Evolutionary conservation across 192 early-diverging fungal species (phyloP).

Genomic region (Rhizophagus sp.): DNA sequence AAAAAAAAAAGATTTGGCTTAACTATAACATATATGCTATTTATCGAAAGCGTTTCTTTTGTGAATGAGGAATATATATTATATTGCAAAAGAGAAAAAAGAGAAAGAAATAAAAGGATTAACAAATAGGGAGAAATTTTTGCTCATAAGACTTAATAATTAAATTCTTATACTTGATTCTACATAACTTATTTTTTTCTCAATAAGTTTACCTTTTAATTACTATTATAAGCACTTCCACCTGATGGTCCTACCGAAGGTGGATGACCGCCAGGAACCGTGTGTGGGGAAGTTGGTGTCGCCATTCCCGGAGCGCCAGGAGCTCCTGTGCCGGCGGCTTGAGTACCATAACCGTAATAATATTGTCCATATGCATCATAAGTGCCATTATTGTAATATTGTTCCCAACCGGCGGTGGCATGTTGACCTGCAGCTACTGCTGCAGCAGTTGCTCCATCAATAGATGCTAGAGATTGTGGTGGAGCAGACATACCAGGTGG

Average conservation of each 20-base stretch:
- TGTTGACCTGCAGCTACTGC: constrained; percentile 22
- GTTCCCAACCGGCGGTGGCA: constrained; percentile 1
- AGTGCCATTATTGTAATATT: constrained; percentile 27
- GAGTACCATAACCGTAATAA: constrained; percentile 15
- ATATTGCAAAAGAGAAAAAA: background rate
- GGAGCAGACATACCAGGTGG: constrained; percentile 31
- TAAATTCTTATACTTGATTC: background rate
- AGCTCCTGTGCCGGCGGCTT: constrained; percentile 16
- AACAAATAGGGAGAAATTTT: background rate
- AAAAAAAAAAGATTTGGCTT: background rate
- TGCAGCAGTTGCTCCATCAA: constrained; percentile 24
- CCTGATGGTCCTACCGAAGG: background rate
- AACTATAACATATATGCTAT: background rate
- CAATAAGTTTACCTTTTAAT: background rate
- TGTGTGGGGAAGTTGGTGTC: background rate
- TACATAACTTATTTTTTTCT: background rate
- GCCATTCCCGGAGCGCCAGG: background rate
- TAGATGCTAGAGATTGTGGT: constrained; percentile 25
- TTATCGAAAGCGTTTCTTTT: background rate
- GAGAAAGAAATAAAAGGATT: background rate
- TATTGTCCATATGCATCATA: constrained; percentile 33
- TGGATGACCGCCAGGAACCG: constrained; percentile 1
- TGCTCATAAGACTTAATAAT: background rate
- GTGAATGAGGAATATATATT: background rate
- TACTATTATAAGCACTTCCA: background rate